Evolutionary conservation across 2,329 filamentous ascomycete genomes (phyloP).

Genomic region (Thelonectria olida): DNA sequence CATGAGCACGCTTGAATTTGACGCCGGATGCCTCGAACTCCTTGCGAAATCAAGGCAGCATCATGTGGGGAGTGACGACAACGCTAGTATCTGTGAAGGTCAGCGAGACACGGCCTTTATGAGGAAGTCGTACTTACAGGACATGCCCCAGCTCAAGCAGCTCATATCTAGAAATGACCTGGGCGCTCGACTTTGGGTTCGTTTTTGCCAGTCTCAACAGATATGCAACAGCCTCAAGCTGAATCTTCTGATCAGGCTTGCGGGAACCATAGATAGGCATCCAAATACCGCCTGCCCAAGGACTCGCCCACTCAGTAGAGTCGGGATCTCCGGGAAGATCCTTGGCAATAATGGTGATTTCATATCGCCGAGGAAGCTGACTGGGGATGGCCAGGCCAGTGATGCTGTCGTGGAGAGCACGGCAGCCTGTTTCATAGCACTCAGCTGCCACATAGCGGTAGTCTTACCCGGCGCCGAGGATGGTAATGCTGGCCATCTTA

Average conservation of each 20-base stretch:
- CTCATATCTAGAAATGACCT: no score
- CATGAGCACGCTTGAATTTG: background rate
- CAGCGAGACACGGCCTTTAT: background rate
- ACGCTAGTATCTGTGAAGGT: no score
- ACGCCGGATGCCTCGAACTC: background rate
- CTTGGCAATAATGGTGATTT: slow-evolving; percentile 13
- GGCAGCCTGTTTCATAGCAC: no score
- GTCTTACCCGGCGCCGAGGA: background rate
- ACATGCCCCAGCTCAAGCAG: slow-evolving; percentile 2
- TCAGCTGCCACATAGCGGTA: no score
- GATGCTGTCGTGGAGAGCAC: background rate
- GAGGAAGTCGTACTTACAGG: slow-evolving; percentile 4
- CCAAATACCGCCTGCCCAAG: slow-evolving; percentile 10
- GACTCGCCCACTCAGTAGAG: background rate
- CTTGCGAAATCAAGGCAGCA: no score
- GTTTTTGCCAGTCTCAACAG: slow-evolving; percentile 3
- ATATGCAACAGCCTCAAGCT: slow-evolving; percentile 4
- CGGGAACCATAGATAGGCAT: background rate
- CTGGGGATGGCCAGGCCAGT: slow-evolving; percentile 16
- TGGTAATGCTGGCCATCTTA: background rate
- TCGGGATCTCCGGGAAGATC: slow-evolving; percentile 8
- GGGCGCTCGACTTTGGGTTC: no score
- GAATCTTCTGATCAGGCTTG: slow-evolving; percentile 14
- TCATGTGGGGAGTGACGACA: no score
- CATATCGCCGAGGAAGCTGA: background rate